Percentiles rank a stretch among this genome's conserved stretches.
Conservation (phyloP, 768 basidiomycete genomes). For the Psilocybe azurescens region DNA sequence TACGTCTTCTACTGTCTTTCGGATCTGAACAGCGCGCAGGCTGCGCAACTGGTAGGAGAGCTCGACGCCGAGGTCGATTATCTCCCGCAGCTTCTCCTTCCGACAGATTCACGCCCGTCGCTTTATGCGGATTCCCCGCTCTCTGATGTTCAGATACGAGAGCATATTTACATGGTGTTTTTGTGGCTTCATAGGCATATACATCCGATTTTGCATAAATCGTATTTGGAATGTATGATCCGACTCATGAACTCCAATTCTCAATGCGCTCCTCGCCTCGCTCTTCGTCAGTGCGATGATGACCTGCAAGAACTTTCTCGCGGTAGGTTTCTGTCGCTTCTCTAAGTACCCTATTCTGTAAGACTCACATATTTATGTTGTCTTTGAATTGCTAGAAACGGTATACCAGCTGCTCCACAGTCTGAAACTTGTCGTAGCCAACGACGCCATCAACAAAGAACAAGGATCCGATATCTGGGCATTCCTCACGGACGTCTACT, state of each 20-base stretch:
- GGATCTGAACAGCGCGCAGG: slow-evolving; percentile 11
- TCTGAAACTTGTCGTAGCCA: slow-evolving; percentile 7
- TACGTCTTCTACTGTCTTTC: slow-evolving; percentile 16
- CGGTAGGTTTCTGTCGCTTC: slow-evolving; percentile 1
- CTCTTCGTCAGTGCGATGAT: slow-evolving; percentile 11
- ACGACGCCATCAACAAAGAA: slow-evolving; percentile 6
- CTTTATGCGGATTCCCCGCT: neutral
- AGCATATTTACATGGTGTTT: slow-evolving; percentile 17
- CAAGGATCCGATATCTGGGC: slow-evolving; percentile 17
- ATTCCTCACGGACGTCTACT: slow-evolving; percentile 14
- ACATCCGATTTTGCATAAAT: slow-evolving; percentile 10
- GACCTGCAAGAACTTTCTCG: slow-evolving; percentile 9
- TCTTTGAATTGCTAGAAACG: slow-evolving; percentile 4
- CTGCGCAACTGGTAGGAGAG: slow-evolving; percentile 13
- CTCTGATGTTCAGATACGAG: slow-evolving; percentile 8
- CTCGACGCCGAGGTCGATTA: slow-evolving; percentile 9
- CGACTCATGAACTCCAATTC: slow-evolving; percentile 13
- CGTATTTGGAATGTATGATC: slow-evolving; percentile 16
- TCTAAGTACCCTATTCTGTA: neutral
- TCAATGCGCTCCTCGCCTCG: slow-evolving; percentile 7
- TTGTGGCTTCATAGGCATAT: slow-evolving; percentile 16
- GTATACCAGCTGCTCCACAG: slow-evolving; percentile 10
- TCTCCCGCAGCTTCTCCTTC: slow-evolving; percentile 10
- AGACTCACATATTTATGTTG: neutral
- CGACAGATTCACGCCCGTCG: slow-evolving; percentile 1